A percentile compares a stretch with the other conserved stretches of the same genome.
Conservation (phyloP, 2,329 filamentous ascomycete species). For the Proliferodiscus dingleyae region DNA sequence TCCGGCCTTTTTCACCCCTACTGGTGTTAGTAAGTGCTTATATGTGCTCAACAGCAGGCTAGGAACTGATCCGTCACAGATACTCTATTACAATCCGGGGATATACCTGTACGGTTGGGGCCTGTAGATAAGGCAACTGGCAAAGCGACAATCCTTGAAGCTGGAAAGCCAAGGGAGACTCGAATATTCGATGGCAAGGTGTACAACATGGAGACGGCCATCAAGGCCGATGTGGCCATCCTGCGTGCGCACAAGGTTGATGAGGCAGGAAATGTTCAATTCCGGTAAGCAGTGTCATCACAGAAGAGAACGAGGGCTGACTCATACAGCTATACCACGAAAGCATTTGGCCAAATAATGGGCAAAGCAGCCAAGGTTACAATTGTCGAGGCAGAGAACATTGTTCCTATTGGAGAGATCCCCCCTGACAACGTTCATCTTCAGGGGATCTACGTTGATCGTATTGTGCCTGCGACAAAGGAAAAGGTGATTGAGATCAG, state of each 20-base stretch:
- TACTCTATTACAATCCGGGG: constrained; percentile 62
- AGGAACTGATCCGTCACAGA: constrained; percentile 33
- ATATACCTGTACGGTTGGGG: constrained; percentile 61
- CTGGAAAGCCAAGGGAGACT: constrained; percentile 62
- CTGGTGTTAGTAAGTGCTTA: constrained; percentile 53
- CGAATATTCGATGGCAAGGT: constrained; percentile 67
- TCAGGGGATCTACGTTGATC: constrained; percentile 77
- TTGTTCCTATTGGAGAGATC: constrained; percentile 70
- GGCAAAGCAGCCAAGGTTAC: constrained; percentile 73
- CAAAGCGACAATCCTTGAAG: constrained; percentile 48
- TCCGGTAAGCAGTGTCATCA: constrained; percentile 47
- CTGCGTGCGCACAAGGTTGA: constrained; percentile 73
- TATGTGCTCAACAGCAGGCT: neutral
- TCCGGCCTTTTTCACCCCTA: constrained; percentile 76
- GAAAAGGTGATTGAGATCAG: constrained; percentile 68
- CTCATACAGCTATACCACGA: constrained; percentile 57
- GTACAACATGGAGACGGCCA: constrained; percentile 73
- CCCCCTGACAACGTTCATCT: constrained; percentile 71
- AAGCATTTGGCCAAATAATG: constrained; percentile 71
- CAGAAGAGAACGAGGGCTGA: constrained; percentile 2
- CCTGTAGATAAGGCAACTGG: constrained; percentile 40
- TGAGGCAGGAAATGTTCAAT: constrained; percentile 72
- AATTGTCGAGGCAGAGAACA: constrained; percentile 81
- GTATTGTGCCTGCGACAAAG: constrained; percentile 69
- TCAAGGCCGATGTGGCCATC: constrained; percentile 73